Percentiles rank a stretch among this genome's conserved stretches.
Conservation (phyloP, 2,329 filamentous ascomycete genomes). For the Aspergillus sp. region DNA sequence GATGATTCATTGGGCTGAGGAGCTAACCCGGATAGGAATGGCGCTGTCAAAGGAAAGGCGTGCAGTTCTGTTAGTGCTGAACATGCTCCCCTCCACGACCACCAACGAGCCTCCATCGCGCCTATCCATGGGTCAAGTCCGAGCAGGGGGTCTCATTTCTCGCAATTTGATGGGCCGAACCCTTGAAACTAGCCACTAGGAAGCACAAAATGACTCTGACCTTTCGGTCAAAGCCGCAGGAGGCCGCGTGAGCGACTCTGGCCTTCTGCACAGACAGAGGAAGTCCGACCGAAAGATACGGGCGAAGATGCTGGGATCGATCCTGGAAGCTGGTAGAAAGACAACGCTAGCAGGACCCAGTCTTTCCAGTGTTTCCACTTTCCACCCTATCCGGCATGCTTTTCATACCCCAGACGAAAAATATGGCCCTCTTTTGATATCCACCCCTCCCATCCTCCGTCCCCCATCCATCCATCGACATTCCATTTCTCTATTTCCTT, state of each 20-base stretch:
- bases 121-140: conserved; percentile 4
- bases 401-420: conserved; percentile 30
- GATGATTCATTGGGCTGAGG: conserved; percentile 15
- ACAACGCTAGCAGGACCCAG: conserved; percentile 20
- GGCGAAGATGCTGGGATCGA: neutral
- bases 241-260: neutral
- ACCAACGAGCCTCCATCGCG: conserved; percentile 4
- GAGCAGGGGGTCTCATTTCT: neutral
- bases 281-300: neutral
- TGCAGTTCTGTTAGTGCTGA: conserved; percentile 15
- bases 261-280: neutral
- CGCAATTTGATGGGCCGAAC: conserved; percentile 4
- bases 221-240: neutral
- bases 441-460: conserved; percentile 16
- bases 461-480: neutral
- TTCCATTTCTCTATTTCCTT: neutral
- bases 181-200: neutral
- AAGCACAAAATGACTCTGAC: neutral
- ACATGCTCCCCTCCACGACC: neutral
- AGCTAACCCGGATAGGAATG: conserved; percentile 21
- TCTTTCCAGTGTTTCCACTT: neutral
- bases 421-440: conserved; percentile 16
- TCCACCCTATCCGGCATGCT: conserved; percentile 15
- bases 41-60: conserved; percentile 35
- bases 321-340: neutral